phyloP scores from a whole-genome alignment of 2,329 filamentous ascomycete species.

The Mycogone perniciosa region DNA sequence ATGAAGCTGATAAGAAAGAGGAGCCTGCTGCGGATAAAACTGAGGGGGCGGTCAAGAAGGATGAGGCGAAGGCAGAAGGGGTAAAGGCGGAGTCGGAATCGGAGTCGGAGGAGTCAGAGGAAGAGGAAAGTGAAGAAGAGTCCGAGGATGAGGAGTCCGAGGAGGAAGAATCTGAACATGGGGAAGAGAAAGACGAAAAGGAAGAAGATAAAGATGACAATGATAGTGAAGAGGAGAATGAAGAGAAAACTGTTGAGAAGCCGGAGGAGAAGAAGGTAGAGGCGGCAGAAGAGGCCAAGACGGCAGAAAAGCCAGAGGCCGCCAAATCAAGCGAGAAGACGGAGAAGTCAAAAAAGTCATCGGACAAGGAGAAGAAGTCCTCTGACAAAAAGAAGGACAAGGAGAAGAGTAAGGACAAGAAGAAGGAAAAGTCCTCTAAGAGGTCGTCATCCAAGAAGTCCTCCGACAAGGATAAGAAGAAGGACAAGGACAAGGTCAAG shows the following conservation, averaged over 20 bases:
- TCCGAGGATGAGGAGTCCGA: conserved; percentile 13
- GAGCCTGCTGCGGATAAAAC: not conserved
- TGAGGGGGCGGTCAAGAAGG: conserved; percentile 3
- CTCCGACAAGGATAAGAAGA: conserved; percentile 12
- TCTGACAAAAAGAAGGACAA: conserved; percentile 13
- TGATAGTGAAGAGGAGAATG: conserved; percentile 19
- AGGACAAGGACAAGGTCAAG: conserved; percentile 12
- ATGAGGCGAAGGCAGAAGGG: conserved; percentile 7
- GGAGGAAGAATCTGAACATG: conserved; percentile 19
- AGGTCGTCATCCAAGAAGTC: conserved; percentile 2
- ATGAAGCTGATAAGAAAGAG: conserved; percentile 15
- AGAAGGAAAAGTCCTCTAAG: conserved; percentile 2
- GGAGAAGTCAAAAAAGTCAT: not conserved
- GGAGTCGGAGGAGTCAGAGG: conserved; percentile 11
- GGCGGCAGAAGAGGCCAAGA: conserved; percentile 11
- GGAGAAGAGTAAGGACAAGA: conserved; percentile 16
- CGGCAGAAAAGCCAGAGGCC: not conserved
- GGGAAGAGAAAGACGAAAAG: conserved; percentile 24
- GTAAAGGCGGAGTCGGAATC: conserved; percentile 3
- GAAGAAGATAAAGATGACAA: conserved; percentile 21
- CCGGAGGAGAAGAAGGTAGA: conserved; percentile 16
- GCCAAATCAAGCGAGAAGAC: conserved; percentile 4
- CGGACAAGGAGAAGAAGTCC: not conserved
- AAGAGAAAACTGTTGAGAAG: conserved; percentile 11
- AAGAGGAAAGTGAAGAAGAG: conserved; percentile 7